Evolutionary conservation across 2,329 filamentous ascomycete genomes (phyloP), one percentile per base, ranked within the genome.

Genomic region (Cryphonectria japonica): DNA sequence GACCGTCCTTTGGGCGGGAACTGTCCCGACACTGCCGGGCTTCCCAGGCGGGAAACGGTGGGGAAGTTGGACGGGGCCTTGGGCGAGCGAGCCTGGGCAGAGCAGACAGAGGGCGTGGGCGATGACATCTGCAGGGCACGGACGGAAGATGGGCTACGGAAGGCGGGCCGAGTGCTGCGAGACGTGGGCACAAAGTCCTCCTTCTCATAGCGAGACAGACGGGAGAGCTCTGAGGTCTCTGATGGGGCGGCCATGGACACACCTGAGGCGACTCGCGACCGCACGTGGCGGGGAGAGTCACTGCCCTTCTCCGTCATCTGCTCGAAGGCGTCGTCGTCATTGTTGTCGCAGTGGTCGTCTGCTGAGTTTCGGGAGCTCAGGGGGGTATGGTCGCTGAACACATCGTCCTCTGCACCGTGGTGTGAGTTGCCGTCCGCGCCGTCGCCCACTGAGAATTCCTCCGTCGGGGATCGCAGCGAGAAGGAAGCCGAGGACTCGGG

Each of bases 61-160:
- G 85, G 83, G 66, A 85, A 71, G 52, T 77, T 73, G 9, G 78
- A 79, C 6, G 75, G 75, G 37, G 84, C 85, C 72, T 87, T 88
- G n/a, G 81, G 79, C 0, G 87, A 87, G 13, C 87, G 84, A n/a
- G 19, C 32, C 8, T 87, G 84, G 2, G 88, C 87, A n/a, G 84
- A 85, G 65, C 83, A 80, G n/a, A 85, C 81, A 0, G 89, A 90
- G 0, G 85, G 82, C 0, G 89, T 83, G 0, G 90, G 91, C 0
- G 91, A 92, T 1, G 87, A 86, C 89, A 93, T 92, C 74, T 93
- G 92, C 81, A 93, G 85, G 1, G 90, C 89, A 66, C 89, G 88
- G 9, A 93, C 88, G 16, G 89, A 90, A 1, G 91, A 91, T 0
- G 91, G 88, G 16, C 91, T 91, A 64, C 91, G 86, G 78, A 94